phyloP scores from a whole-genome alignment of 164 flowering plant species.

The Stephania japonica region DNA sequence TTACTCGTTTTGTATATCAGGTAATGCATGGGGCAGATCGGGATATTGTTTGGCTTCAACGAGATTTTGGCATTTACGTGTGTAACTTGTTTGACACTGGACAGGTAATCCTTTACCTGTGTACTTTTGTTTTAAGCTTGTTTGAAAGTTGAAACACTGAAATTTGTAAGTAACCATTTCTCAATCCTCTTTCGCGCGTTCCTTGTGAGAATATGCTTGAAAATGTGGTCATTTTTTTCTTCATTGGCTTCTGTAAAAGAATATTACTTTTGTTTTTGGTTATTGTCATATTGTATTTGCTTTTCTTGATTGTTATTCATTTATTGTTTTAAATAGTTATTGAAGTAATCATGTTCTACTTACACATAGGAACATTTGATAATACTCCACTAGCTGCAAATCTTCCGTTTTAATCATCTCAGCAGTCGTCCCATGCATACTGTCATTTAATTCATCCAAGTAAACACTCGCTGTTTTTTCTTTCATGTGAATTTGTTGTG shows the following conservation, averaged over 20 bases:
- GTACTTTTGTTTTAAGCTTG: background rate
- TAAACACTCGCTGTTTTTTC: background rate
- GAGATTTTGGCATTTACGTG: conserved; percentile 93
- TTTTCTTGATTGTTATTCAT: background rate
- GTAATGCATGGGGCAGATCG: conserved; percentile 99
- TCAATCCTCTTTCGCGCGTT: background rate
- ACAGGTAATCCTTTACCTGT: conserved; percentile 47
- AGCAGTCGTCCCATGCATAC: background rate
- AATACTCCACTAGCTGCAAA: background rate
- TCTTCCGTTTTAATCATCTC: background rate
- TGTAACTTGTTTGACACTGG: conserved; percentile 98
- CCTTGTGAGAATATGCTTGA: background rate
- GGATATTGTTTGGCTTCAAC: conserved; percentile 92
- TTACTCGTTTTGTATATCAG: conserved; percentile 29
- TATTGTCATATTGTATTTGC: background rate
- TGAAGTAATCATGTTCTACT: background rate
- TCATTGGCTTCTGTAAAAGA: background rate
- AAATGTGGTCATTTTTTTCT: background rate
- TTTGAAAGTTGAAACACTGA: no score
- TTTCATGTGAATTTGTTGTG: background rate
- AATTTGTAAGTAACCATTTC: background rate
- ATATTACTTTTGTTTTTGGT: background rate
- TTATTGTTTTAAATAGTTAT: background rate
- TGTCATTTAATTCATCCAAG: background rate
- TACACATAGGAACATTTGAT: background rate